phyloP scores from a whole-genome alignment of 1,284 basidiomycete genomes.

The Sutorius eximius region DNA sequence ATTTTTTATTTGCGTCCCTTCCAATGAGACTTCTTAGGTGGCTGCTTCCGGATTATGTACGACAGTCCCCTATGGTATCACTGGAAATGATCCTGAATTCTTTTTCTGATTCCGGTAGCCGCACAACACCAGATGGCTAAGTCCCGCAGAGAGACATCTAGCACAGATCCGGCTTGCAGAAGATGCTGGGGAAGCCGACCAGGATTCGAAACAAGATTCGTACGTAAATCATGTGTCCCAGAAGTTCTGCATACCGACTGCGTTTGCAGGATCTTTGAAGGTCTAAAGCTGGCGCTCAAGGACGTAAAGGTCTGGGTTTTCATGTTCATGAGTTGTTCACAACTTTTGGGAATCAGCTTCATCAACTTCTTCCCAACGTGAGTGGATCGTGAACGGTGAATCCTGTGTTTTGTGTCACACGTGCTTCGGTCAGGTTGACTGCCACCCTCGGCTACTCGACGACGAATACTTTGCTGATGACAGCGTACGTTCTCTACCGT shows the following conservation, averaged over 20 bases:
- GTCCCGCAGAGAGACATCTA: conserved; percentile 57
- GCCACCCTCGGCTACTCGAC: conserved; percentile 66
- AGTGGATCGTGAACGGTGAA: conserved; percentile 17
- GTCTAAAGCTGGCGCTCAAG: conserved; percentile 58
- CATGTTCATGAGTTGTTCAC: conserved; percentile 52
- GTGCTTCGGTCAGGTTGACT: conserved; percentile 46
- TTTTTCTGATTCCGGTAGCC: conserved; percentile 41
- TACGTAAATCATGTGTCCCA: conserved; percentile 31
- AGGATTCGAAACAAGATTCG: conserved; percentile 57
- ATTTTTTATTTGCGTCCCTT: neutral
- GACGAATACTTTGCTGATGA: conserved; percentile 60
- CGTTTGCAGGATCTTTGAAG: conserved; percentile 45
- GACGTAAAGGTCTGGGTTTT: conserved; percentile 69
- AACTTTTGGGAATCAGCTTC: conserved; percentile 67
- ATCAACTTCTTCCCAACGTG: conserved; percentile 75
- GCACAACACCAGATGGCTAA: conserved; percentile 67
- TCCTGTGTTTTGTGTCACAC: neutral
- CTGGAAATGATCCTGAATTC: neutral
- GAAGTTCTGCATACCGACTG: neutral
- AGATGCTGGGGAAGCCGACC: conserved; percentile 70
- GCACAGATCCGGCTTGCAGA: conserved; percentile 74
- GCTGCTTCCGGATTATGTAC: conserved; percentile 55
- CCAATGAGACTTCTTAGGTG: conserved; percentile 35
- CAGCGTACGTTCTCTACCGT: conserved; percentile 48
- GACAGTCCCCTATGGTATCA: conserved; percentile 11